Conservation (phyloP, 306 rosid species). For the Vigna trinervia region DNA sequence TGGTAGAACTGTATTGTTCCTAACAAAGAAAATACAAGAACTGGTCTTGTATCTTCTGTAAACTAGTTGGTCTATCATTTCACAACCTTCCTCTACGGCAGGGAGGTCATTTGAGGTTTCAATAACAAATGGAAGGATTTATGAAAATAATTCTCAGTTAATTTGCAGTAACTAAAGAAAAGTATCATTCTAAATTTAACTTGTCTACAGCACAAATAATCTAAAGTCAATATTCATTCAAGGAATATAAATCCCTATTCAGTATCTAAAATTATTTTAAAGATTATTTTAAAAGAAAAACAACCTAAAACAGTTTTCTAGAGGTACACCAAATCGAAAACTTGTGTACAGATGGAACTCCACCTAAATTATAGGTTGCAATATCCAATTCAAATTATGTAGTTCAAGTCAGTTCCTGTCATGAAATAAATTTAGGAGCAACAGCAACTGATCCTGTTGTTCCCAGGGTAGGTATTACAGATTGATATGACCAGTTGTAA, state of each 20-base stretch:
- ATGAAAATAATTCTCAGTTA: background rate
- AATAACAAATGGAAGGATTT: background rate
- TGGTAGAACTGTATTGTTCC: no score
- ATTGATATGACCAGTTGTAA: no score
- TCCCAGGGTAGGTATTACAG: no score
- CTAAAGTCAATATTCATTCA: slow-evolving; percentile 24
- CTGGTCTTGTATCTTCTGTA: no score
- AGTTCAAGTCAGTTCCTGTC: background rate
- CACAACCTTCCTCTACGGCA: slow-evolving; percentile 28
- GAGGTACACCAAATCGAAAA: slow-evolving; percentile 22
- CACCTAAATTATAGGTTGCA: slow-evolving; percentile 13
- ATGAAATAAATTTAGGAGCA: background rate
- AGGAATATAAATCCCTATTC: background rate
- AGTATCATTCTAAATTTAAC: background rate
- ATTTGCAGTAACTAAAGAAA: background rate
- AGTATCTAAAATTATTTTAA: background rate
- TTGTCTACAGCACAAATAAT: background rate
- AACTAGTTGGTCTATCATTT: background rate
- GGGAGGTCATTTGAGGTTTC: slow-evolving; percentile 15
- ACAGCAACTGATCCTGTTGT: no score
- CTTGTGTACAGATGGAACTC: slow-evolving; percentile 1
- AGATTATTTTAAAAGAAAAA: background rate
- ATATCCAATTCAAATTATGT: slow-evolving; percentile 13
- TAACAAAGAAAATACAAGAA: no score
- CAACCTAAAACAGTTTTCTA: background rate